Base-by-base conservation (phyloP, 1,284 basidiomycete species). In the Marasmius oreades region DNA sequence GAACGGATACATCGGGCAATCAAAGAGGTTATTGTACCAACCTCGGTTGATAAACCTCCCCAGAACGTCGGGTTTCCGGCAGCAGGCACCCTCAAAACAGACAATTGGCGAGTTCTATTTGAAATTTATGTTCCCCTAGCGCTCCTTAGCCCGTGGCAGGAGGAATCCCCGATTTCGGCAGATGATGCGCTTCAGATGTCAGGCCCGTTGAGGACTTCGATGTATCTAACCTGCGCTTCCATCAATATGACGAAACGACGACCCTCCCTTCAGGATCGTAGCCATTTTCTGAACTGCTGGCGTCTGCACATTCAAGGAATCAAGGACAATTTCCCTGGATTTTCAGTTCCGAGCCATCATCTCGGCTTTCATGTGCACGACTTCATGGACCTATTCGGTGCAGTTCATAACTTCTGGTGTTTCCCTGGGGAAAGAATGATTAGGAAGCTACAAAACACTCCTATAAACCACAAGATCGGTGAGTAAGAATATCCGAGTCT, bases 321-420 rank as follows among this genome's bases (percentile, higher is more conserved):
- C 14, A 37, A 37, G 37, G 33, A 53, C 5, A 42, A 48, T 16
- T 57, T 53, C 43, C 56, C 56, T 20, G 56, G 56, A 34, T 57
- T 57, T 39, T 18, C 28, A 11, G 22, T 53, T 23, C 56, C 56
- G 6, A n/a, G 23, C 3, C 56, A 57, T 45, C 56, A 57, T 33
- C 23, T 57, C 31, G 56, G 18, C 3, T 57, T 53, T 31, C 56
- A 57, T 26, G 46, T 57, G 11, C 51, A 53, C 26, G 44, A 57
- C 7, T 57, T 53, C 31, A 53, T 57, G 26, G 33, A 39, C 31
- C 23, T 43, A 5, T 57, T 57, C 22, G 33, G 56, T 20, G 7
- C 52, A 5, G 45, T 54, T 7, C 20, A 31, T 5, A 53, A 53
- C 26, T 53, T 39, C n/a, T 57, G 56, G 56, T 33, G 43, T 23